These are phyloP conservation scores for Lactuca sativa DNA, from an alignment of 129 eudicot species.

Conservation along the genomic window DNA sequence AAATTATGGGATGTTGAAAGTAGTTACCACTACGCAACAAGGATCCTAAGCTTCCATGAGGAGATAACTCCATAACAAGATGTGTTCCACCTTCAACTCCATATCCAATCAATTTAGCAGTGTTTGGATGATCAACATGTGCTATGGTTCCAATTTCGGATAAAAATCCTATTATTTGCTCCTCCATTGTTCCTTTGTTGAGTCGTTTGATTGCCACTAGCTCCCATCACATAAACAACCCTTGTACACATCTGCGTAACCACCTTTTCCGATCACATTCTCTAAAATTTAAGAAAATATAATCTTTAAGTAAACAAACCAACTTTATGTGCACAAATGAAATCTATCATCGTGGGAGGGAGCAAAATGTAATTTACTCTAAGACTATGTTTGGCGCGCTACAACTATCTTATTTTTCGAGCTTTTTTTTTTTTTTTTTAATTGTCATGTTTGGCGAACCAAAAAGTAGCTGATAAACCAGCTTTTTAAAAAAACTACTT, in stretches of 20 bases:
- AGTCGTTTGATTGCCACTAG: slow-evolving; percentile 67
- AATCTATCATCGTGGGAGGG: not conserved
- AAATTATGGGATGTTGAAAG: slow-evolving; percentile 19
- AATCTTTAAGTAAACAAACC: not conserved
- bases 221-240: slow-evolving; percentile 56
- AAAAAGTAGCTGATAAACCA: no score
- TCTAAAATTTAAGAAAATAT: slow-evolving; percentile 30
- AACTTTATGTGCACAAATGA: not conserved
- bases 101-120: slow-evolving; percentile 72
- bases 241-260: slow-evolving; percentile 80
- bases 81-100: slow-evolving; percentile 77
- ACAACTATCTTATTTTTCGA: no score
- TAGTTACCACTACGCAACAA: slow-evolving; percentile 57
- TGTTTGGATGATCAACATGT: slow-evolving; percentile 76
- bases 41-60: slow-evolving; percentile 72
- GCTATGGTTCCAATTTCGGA: slow-evolving; percentile 77
- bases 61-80: slow-evolving; percentile 72
- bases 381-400: no score
- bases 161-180: slow-evolving; percentile 49
- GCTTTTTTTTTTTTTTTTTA: no score
- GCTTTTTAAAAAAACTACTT: no score
- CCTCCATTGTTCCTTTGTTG: slow-evolving; percentile 56
- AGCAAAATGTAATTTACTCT: not conserved
- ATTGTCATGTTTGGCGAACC: no score
- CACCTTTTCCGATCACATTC: slow-evolving; percentile 72